Percentiles rank a stretch among this genome's conserved stretches.
These are phyloP conservation scores for Coniochaeta hoffmannii DNA, from an alignment of 2,329 filamentous ascomycete genomes.

Conservation along the genomic window DNA sequence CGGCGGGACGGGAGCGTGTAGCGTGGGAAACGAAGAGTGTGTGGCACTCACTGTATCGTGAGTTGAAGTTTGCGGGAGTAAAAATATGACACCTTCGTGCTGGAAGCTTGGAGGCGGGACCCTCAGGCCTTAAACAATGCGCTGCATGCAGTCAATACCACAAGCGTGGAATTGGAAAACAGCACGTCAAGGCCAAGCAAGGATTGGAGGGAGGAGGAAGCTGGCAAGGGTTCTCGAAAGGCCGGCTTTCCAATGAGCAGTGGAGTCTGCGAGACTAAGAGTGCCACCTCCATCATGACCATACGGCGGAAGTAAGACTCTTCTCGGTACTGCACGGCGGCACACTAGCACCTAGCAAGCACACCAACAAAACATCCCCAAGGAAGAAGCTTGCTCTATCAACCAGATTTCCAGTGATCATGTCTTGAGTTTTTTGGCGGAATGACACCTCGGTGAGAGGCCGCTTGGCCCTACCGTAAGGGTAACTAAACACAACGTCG, in stretches of 20 bases:
- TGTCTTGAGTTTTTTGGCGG: background rate
- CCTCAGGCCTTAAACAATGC: background rate
- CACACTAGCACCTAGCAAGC: background rate
- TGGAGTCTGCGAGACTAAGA: background rate
- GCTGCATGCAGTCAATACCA: background rate
- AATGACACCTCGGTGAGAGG: background rate
- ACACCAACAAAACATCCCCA: too few species aligned
- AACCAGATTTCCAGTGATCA: too few species aligned
- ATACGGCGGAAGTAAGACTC: background rate
- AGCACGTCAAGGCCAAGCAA: background rate
- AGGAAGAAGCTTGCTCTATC: too few species aligned
- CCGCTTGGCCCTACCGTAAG: background rate
- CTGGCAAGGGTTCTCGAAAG: background rate
- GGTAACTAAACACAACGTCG: background rate
- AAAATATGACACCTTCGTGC: background rate
- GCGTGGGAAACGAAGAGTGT: slow-evolving; percentile 6
- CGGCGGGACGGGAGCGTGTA: slow-evolving; percentile 23
- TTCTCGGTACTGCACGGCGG: slow-evolving; percentile 3
- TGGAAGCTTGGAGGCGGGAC: background rate
- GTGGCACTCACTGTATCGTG: slow-evolving; percentile 6
- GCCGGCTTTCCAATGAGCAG: background rate
- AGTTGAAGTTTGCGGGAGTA: background rate
- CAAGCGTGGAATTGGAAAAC: background rate
- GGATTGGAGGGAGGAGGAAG: background rate
- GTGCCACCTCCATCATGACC: slow-evolving; percentile 1